phyloP scores from a whole-genome alignment of 352 stramenopile species.

The Elongisporangium undulatum region DNA sequence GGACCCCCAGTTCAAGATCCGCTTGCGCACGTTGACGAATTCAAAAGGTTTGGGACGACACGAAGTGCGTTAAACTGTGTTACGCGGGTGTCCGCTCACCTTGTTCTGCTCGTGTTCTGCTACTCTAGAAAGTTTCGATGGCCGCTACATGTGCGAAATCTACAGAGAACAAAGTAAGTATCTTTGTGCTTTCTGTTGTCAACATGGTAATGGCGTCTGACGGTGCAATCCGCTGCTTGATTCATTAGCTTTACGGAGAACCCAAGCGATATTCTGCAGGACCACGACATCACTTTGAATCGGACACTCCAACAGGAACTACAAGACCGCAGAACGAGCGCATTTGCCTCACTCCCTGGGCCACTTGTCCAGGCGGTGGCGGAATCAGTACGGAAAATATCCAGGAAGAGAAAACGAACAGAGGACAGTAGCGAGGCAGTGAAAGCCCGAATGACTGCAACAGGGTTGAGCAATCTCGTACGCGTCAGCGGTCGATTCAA shows the following conservation, averaged over 20 bases:
- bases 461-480: conserved; percentile 20
- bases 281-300: conserved; percentile 29
- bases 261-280: conserved; percentile 34
- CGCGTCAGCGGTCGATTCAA: conserved; percentile 29
- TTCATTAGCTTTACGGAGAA: conserved; percentile 42
- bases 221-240: not conserved
- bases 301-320: not conserved
- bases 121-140: conserved; percentile 71
- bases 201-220: not conserved
- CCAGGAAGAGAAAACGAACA: conserved; percentile 37
- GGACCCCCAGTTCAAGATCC: conserved; percentile 45
- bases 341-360: conserved; percentile 34
- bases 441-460: conserved; percentile 9
- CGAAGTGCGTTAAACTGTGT: not conserved
- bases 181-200: not conserved
- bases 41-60: conserved; percentile 29
- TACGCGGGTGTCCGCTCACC: not conserved
- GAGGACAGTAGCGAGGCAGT: conserved; percentile 1
- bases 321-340: conserved; percentile 7
- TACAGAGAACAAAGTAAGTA: conserved; percentile 52
- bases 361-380: conserved; percentile 35
- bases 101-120: not conserved
- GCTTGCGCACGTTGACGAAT: conserved; percentile 37
- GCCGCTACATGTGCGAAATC: conserved; percentile 57
- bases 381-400: conserved; percentile 14